A percentile compares a stretch with the other conserved stretches of the same genome.
Conservation (phyloP, 148 eudicot genomes). For the Cornus florida region DNA sequence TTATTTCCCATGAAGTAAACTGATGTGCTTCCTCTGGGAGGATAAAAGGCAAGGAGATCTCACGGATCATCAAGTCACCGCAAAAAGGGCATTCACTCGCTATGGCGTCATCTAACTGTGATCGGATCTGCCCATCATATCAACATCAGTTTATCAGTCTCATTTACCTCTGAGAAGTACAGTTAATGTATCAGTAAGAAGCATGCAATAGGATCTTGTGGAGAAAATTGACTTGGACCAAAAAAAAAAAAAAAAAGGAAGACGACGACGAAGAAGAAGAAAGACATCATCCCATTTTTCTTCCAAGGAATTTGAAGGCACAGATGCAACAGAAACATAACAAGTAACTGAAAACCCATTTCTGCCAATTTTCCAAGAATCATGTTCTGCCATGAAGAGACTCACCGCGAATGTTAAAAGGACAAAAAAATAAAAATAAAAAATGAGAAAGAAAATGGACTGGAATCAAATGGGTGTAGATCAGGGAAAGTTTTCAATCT, state of each 20-base stretch:
- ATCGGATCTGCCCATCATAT: slow-evolving; percentile 57
- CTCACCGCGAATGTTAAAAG: too few species aligned
- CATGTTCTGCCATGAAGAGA: background rate
- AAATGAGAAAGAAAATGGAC: background rate
- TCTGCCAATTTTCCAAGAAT: background rate
- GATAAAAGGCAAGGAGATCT: slow-evolving; percentile 79
- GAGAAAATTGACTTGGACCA: background rate
- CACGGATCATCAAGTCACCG: slow-evolving; percentile 91
- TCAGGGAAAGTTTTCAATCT: background rate
- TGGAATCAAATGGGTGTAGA: too few species aligned
- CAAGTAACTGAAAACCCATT: background rate
- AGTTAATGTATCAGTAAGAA: background rate
- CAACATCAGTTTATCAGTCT: background rate
- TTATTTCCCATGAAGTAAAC: slow-evolving; percentile 80
- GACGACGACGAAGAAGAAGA: background rate
- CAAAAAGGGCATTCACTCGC: slow-evolving; percentile 98
- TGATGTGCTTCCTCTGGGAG: slow-evolving; percentile 60
- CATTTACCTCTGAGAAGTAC: background rate
- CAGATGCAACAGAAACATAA: background rate
- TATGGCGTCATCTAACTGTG: slow-evolving; percentile 84
- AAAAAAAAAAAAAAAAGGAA: background rate
- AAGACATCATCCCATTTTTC: background rate
- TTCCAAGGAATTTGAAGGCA: background rate
- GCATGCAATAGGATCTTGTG: background rate
- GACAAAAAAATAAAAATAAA: background rate